Evolutionary conservation across 768 basidiomycete genomes (phyloP).

Genomic region (Boletus sp.): DNA sequence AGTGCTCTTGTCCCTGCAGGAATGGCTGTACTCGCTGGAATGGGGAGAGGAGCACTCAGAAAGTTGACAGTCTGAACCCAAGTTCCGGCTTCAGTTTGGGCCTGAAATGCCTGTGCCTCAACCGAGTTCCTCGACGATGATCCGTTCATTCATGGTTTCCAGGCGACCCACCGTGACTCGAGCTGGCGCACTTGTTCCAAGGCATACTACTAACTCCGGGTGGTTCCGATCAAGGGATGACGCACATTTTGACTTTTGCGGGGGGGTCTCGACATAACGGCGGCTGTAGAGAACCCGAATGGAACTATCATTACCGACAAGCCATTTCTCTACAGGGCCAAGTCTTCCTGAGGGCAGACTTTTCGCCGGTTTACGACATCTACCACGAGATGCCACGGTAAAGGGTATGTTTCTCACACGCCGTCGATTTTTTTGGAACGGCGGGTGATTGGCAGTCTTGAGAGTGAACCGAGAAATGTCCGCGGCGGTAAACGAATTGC

Average conservation of each 20-base stretch:
- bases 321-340: neutral
- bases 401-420: slow-evolving; percentile 6
- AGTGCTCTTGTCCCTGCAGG: neutral
- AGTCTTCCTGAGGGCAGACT: neutral
- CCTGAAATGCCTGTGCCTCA: slow-evolving; percentile 1
- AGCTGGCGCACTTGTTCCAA: neutral
- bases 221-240: slow-evolving; percentile 12
- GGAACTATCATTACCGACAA: neutral
- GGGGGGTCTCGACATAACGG: neutral
- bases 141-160: slow-evolving; percentile 8
- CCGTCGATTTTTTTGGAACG: neutral
- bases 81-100: neutral
- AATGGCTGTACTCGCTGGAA: neutral
- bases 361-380: slow-evolving; percentile 6
- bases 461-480: slow-evolving; percentile 5
- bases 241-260: slow-evolving; percentile 22
- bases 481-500: slow-evolving; percentile 9
- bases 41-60: no score
- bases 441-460: neutral
- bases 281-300: neutral
- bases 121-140: slow-evolving; percentile 7
- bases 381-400: neutral
- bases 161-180: neutral
- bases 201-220: neutral
- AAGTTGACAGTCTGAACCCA: no score